phyloP scores from a whole-genome alignment of 163 green algal genomes.

The Picocystis sp. region DNA sequence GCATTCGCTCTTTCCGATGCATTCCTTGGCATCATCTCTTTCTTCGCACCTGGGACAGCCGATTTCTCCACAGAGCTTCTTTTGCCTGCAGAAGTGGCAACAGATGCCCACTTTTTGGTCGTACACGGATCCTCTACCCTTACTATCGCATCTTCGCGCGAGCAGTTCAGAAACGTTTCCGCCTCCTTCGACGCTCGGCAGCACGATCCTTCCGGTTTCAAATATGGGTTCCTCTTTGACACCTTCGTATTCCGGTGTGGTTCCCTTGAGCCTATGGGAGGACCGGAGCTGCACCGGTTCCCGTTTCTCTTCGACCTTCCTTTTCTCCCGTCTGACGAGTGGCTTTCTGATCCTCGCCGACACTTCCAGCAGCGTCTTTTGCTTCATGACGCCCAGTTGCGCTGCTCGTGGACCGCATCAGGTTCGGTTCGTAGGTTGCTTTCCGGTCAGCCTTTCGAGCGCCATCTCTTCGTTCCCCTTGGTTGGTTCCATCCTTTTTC shows the following conservation, averaged over 20 bases:
- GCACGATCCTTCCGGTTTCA: neutral
- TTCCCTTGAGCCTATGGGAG: neutral
- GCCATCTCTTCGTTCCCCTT: too few species aligned
- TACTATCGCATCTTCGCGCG: conserved; percentile 22
- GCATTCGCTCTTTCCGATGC: conserved; percentile 28
- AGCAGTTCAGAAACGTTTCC: neutral
- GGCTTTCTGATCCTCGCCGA: conserved; percentile 7
- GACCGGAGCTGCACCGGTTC: neutral
- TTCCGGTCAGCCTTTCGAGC: too few species aligned
- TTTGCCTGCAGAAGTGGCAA: conserved; percentile 67
- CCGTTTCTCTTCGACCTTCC: conserved; percentile 1
- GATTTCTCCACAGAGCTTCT: conserved; percentile 52
- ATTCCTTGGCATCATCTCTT: conserved; percentile 25
- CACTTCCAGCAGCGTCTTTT: conserved; percentile 19
- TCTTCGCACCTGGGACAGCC: conserved; percentile 37
- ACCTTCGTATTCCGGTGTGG: neutral
- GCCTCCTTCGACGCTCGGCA: neutral
- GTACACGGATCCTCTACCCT: conserved; percentile 31
- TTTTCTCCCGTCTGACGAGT: conserved; percentile 4
- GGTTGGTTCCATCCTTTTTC: too few species aligned
- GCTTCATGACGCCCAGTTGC: conserved; percentile 26
- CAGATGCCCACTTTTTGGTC: conserved; percentile 33
- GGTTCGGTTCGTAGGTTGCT: too few species aligned
- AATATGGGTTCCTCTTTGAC: neutral
- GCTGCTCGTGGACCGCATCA: conserved; percentile 7